Evolutionary conservation across 2,329 filamentous ascomycete species (phyloP).

Genomic region (Pyricularia pennisetigena): DNA sequence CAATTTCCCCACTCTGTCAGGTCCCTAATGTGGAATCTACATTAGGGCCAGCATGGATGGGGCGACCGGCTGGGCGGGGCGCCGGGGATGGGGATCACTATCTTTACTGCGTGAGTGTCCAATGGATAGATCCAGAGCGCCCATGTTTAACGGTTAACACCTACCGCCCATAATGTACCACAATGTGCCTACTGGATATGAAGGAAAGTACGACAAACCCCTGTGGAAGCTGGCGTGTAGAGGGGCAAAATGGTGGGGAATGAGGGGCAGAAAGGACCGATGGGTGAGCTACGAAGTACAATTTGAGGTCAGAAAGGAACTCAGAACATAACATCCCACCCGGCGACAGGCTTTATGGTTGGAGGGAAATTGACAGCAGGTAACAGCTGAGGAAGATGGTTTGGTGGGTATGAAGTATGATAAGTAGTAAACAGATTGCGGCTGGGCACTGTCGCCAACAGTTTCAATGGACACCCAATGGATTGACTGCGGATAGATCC

Average conservation of each 20-base stretch:
- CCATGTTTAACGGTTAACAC: not conserved
- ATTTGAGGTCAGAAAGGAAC: not conserved
- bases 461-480: not conserved
- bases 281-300: not conserved
- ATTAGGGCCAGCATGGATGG: not conserved
- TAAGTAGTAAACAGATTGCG: too few species aligned
- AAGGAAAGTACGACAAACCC: not conserved
- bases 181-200: too few species aligned
- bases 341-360: not conserved
- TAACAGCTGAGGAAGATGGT: not conserved
- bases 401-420: too few species aligned
- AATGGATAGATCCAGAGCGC: not conserved
- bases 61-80: too few species aligned
- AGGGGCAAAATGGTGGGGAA: not conserved
- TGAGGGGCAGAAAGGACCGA: not conserved
- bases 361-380: not conserved
- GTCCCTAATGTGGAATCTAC: not conserved
- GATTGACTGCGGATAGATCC: not conserved
- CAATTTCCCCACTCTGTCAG: too few species aligned
- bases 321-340: not conserved
- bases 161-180: not conserved
- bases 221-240: not conserved
- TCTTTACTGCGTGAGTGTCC: not conserved
- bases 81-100: not conserved
- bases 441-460: too few species aligned